Evolutionary conservation across 768 basidiomycete genomes (phyloP), one percentile per base, ranked within the genome.

Genomic region (Ramaria rubella): DNA sequence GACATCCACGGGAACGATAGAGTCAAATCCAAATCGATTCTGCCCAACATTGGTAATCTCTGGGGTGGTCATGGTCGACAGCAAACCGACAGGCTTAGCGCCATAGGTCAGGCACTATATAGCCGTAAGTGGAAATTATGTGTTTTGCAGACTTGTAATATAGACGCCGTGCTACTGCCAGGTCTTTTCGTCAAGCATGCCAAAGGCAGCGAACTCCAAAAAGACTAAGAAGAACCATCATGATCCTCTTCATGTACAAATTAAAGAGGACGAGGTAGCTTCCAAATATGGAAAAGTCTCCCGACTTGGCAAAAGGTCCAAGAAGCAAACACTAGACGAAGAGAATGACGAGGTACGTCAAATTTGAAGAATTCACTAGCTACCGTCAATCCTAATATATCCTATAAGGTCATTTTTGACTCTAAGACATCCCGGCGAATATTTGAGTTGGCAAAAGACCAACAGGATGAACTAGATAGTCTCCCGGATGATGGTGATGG

Each of bases 381-480:
- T n/a, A n/a, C n/a, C 27, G 48, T 40, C 44, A 24, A 24, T 30
- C 17, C 26, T 31, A 52, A 43, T 43, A 31, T 53, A 7, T 12
- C 12, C 34, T 2, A 19, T 49, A 61, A 94, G 91, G 76, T 73
- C 43, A 81, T 83, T 19, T 68, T 94, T 59, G 90, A 93, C 66
- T 79, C 86, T 2, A 90, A 87, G 70, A 87, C 85, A 5, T 95
- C 93, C 0, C 77, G 79, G 58, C 85, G 83, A 63, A 96, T 99
- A 49, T 87, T 99, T 62, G 88, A 94, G 68, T 81, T 99, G 55
- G 95, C 95, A 15, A 79, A 81, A 66, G 86, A 90, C 63, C 95
- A 99, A 70, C 94, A 97, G 71, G 86, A 92, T 67, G 94, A 97
- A 66, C 70, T 94, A 3, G 83, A 82, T 53, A 77, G 82, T 62